Conservation (phyloP, 139 green algal species). For the Chlamydomonas sphaeroides region DNA sequence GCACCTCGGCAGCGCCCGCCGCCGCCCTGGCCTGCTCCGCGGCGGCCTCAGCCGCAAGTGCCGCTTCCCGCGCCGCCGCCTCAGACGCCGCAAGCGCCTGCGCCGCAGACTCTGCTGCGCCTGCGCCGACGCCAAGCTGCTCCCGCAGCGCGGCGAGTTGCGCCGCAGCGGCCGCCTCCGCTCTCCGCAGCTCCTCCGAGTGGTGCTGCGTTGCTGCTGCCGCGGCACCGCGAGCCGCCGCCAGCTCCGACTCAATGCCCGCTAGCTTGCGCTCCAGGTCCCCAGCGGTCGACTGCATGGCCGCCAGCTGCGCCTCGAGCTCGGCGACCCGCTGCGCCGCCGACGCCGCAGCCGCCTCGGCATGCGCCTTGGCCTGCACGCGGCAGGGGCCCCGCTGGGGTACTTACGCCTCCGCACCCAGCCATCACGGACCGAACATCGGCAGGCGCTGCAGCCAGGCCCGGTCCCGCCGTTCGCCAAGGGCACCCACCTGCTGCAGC, state of each 20-base stretch:
- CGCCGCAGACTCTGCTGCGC: background rate
- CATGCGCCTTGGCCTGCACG: too few relatives aligned
- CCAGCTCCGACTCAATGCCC: conserved; percentile 5
- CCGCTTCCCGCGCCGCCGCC: background rate
- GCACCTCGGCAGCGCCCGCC: background rate
- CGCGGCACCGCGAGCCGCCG: background rate
- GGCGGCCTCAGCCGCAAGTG: background rate
- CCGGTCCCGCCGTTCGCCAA: too few relatives aligned
- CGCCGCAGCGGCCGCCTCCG: background rate
- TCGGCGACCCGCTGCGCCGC: too few relatives aligned
- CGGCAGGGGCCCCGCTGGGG: too few relatives aligned
- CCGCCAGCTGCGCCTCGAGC: too few relatives aligned
- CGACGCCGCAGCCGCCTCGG: too few relatives aligned
- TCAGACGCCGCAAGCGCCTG: background rate
- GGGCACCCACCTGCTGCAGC: too few relatives aligned
- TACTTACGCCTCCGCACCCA: too few relatives aligned
- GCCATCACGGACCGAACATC: too few relatives aligned
- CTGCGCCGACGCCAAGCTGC: background rate
- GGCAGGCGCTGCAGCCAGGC: too few relatives aligned
- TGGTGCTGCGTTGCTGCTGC: background rate
- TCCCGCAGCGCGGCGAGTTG: background rate
- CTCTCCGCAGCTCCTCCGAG: background rate
- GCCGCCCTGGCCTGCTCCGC: background rate
- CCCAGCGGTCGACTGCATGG: background rate
- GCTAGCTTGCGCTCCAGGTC: background rate